phyloP scores from a whole-genome alignment of 2,329 filamentous ascomycete species.

The Seiridium unicorne region DNA sequence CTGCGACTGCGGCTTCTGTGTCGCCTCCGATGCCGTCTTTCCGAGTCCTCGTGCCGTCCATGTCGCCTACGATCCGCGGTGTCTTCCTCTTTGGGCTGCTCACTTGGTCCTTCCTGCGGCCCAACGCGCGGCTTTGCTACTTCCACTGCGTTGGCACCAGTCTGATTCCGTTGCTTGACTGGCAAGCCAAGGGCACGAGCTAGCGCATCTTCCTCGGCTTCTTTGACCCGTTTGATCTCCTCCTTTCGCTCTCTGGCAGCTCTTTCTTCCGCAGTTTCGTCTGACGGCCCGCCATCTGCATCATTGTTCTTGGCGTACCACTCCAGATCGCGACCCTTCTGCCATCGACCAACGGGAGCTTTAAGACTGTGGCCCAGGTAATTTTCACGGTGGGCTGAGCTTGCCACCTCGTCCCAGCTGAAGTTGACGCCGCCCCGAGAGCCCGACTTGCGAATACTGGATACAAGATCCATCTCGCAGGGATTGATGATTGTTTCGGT shows the following conservation, averaged over 20 bases:
- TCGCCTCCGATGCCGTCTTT: slow-evolving; percentile 30
- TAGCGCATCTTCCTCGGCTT: slow-evolving; percentile 91
- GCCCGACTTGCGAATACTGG: slow-evolving; percentile 85
- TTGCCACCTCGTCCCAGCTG: slow-evolving; percentile 92
- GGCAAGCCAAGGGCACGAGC: slow-evolving; percentile 79
- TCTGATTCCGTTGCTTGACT: slow-evolving; percentile 57
- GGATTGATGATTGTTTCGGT: neutral
- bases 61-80: slow-evolving; percentile 15
- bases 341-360: slow-evolving; percentile 90
- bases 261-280: slow-evolving; percentile 58
- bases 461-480: slow-evolving; percentile 79
- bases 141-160: slow-evolving; percentile 68
- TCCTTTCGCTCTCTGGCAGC: slow-evolving; percentile 64
- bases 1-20: slow-evolving; percentile 30
- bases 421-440: slow-evolving; percentile 94
- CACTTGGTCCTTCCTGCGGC: slow-evolving; percentile 13
- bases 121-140: slow-evolving; percentile 40
- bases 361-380: slow-evolving; percentile 88
- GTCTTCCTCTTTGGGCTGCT: slow-evolving; percentile 17
- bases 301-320: slow-evolving; percentile 64
- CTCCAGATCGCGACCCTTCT: slow-evolving; percentile 67
- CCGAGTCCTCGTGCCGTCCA: slow-evolving; percentile 26
- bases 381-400: slow-evolving; percentile 83
- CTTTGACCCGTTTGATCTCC: slow-evolving; percentile 80
- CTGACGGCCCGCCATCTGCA: slow-evolving; percentile 42